phyloP scores from a whole-genome alignment of 352 stramenopile species.

The Globisporangium apiculatum region DNA sequence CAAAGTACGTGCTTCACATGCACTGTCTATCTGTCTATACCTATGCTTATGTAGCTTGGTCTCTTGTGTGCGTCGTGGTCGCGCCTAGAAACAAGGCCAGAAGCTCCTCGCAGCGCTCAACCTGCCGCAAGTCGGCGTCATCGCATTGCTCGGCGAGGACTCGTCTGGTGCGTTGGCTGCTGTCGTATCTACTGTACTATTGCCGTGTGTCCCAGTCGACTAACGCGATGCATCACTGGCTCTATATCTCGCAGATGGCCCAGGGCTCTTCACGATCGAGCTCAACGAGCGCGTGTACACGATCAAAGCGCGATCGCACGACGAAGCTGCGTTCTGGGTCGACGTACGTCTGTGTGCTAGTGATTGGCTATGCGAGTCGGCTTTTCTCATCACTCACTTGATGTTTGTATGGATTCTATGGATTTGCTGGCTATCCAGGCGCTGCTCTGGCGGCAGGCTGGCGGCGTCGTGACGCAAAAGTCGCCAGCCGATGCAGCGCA shows the following conservation, averaged over 20 bases:
- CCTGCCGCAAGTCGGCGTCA: slow-evolving; percentile 88
- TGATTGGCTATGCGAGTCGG: too few relatives aligned
- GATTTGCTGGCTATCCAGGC: slow-evolving; percentile 20
- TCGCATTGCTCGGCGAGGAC: slow-evolving; percentile 66
- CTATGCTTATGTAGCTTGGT: too few relatives aligned
- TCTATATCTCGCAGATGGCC: slow-evolving; percentile 38
- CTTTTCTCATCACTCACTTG: too few relatives aligned
- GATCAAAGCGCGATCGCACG: slow-evolving; percentile 83
- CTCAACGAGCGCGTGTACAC: slow-evolving; percentile 89
- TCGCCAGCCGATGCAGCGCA: slow-evolving; percentile 25
- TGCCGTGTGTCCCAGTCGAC: neutral
- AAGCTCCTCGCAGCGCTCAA: slow-evolving; percentile 93
- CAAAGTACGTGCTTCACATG: slow-evolving; percentile 63
- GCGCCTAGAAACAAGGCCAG: slow-evolving; percentile 76
- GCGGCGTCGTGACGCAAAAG: slow-evolving; percentile 73
- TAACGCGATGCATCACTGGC: neutral
- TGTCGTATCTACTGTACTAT: neutral
- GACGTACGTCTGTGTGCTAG: slow-evolving; percentile 29
- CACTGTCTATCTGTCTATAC: neutral
- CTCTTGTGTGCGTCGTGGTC: too few relatives aligned
- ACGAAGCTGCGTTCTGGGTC: slow-evolving; percentile 85
- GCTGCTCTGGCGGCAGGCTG: slow-evolving; percentile 77
- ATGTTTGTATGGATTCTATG: too few relatives aligned
- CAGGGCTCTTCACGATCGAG: slow-evolving; percentile 85
- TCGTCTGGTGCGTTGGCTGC: slow-evolving; percentile 31